Evolutionary conservation across 306 rosid species (phyloP).

Genomic region (Senna siamea): DNA sequence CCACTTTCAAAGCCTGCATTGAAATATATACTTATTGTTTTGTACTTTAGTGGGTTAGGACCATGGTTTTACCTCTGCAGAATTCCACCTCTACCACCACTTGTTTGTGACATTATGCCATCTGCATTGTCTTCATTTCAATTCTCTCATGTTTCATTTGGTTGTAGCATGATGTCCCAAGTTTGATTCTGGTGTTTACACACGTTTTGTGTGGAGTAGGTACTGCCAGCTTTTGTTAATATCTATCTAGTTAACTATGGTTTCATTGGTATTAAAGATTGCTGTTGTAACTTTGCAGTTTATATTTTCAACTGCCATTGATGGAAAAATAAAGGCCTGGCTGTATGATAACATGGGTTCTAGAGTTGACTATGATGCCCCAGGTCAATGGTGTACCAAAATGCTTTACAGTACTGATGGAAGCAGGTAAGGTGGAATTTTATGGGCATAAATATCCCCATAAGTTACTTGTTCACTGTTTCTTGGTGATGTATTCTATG

Average conservation of each 20-base stretch:
- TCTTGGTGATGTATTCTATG: constrained; percentile 19
- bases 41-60: constrained; percentile 10
- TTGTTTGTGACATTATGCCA: neutral
- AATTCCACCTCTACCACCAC: no score
- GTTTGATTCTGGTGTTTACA: neutral
- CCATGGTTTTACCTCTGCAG: no score
- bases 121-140: neutral
- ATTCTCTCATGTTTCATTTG: neutral
- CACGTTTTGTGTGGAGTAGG: neutral
- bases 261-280: constrained; percentile 30
- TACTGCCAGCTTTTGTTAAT: constrained; percentile 4
- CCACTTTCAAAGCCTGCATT: no score
- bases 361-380: constrained; percentile 88
- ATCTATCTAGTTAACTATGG: constrained; percentile 53
- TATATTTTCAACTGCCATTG: constrained; percentile 83
- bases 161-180: neutral
- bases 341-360: constrained; percentile 81
- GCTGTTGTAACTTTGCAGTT: constrained; percentile 60
- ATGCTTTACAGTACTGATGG: constrained; percentile 91
- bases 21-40: neutral
- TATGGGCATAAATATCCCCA: constrained; percentile 7
- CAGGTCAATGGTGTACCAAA: constrained; percentile 83
- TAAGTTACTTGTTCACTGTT: constrained; percentile 1
- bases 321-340: constrained; percentile 98
- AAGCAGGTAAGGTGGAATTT: constrained; percentile 64